Conservation (phyloP, 305 asterid species). For the Petunia hybrid region DNA sequence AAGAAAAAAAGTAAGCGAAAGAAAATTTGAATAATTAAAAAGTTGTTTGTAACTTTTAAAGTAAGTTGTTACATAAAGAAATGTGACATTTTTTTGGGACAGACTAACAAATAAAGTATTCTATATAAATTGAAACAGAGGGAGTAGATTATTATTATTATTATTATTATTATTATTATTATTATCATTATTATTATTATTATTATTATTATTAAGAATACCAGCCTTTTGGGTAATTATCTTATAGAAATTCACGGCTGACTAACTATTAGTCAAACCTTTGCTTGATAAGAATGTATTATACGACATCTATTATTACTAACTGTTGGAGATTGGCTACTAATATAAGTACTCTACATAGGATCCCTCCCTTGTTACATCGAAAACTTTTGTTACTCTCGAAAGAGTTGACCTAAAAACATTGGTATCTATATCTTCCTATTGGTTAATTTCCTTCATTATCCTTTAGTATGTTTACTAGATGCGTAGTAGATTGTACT, state of each 20-base stretch:
- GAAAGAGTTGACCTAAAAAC: conserved; percentile 42
- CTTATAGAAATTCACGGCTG: not conserved
- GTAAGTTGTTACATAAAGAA: no score
- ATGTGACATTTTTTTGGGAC: no score
- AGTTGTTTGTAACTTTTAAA: no score
- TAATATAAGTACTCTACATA: not conserved
- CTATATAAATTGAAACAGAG: no score
- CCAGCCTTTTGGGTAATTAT: not conserved
- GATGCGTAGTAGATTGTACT: no score
- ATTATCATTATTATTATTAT: no score
- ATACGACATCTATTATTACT: conserved; percentile 35
- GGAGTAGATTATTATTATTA: no score
- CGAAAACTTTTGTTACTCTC: conserved; percentile 31
- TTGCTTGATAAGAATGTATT: conserved; percentile 6
- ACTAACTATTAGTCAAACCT: conserved; percentile 31
- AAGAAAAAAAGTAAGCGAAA: no score
- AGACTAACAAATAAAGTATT: no score
- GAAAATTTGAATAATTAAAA: no score
- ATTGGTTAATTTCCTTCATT: not conserved
- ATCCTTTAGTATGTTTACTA: not conserved
- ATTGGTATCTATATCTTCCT: conserved; percentile 21
- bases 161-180: no score
- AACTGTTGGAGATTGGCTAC: not conserved
- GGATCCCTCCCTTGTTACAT: conserved; percentile 31
- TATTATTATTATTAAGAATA: no score